Evolutionary conservation across 2,329 filamentous ascomycete genomes (phyloP).

Genomic region (Aspergillus fijiensis): DNA sequence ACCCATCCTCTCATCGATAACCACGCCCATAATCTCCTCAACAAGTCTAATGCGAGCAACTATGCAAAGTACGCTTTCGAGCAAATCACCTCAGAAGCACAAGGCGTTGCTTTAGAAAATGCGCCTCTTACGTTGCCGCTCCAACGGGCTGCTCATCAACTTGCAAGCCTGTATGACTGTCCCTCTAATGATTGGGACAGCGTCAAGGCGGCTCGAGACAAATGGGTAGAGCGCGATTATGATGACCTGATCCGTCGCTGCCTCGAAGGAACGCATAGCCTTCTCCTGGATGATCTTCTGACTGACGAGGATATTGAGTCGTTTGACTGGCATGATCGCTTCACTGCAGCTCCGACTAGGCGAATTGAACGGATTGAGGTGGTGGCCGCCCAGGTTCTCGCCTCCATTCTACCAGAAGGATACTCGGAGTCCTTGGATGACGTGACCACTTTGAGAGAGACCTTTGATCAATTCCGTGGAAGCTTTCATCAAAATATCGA

Average conservation of each 20-base stretch:
- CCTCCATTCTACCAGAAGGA: constrained; percentile 46
- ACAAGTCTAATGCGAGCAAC: constrained; percentile 31
- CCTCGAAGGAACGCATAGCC: constrained; percentile 68
- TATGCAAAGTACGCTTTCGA: constrained; percentile 51
- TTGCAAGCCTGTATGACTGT: constrained; percentile 65
- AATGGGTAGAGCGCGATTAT: constrained; percentile 51
- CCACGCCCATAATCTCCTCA: constrained; percentile 49
- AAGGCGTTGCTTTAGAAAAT: constrained; percentile 65
- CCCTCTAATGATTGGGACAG: constrained; percentile 60
- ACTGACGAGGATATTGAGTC: constrained; percentile 56
- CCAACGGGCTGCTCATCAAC: constrained; percentile 66
- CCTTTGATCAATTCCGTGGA: constrained; percentile 26
- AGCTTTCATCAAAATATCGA: constrained; percentile 48
- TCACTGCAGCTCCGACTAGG: constrained; percentile 63
- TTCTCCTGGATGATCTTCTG: constrained; percentile 78
- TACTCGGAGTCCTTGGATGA: constrained; percentile 32
- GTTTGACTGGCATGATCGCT: constrained; percentile 65
- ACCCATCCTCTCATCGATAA: constrained; percentile 49
- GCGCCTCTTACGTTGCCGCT: constrained; percentile 65
- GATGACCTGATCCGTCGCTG: constrained; percentile 63
- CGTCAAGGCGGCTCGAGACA: constrained; percentile 51
- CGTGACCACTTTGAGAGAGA: constrained; percentile 9
- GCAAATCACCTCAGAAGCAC: constrained; percentile 70
- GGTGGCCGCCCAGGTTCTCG: constrained; percentile 62
- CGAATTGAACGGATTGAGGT: constrained; percentile 77